Evolutionary conservation across 129 eudicot genomes (phyloP).

Genomic region (Helianthus tuberosus): DNA sequence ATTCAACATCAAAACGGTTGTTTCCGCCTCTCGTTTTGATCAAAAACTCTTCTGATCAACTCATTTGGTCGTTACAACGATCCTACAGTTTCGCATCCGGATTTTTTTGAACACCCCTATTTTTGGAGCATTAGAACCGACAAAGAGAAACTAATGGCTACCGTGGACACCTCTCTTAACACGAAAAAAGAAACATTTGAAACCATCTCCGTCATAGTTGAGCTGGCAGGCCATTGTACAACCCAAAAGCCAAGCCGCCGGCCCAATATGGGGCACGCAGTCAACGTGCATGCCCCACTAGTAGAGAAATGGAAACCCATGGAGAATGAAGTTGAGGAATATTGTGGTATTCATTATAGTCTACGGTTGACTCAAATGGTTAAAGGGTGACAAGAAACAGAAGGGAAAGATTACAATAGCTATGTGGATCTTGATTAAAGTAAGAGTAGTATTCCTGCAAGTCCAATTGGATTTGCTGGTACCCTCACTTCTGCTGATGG

Average conservation of each 20-base stretch:
- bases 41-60: too few species aligned
- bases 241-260: slow-evolving; percentile 84
- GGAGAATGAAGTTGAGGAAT: slow-evolving; percentile 82
- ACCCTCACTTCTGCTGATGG: slow-evolving; percentile 95
- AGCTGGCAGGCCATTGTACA: slow-evolving; percentile 98
- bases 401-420: slow-evolving; percentile 62
- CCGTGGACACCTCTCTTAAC: slow-evolving; percentile 71
- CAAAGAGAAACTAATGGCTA: slow-evolving; percentile 59
- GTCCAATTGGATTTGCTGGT: slow-evolving; percentile 94
- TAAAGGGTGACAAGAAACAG: slow-evolving; percentile 87
- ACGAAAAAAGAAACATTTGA: slow-evolving; percentile 62
- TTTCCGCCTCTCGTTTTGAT: too few species aligned
- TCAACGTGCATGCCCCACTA: slow-evolving; percentile 75
- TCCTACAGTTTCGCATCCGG: too few species aligned
- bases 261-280: slow-evolving; percentile 95
- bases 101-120: background rate
- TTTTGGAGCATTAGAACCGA: slow-evolving; percentile 77
- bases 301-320: slow-evolving; percentile 94
- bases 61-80: too few species aligned
- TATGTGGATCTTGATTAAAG: slow-evolving; percentile 83
- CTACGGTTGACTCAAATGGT: slow-evolving; percentile 96
- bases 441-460: slow-evolving; percentile 85
- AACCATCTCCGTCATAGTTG: slow-evolving; percentile 63
- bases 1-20: too few species aligned
- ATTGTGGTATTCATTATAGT: slow-evolving; percentile 89